phyloP scores from a whole-genome alignment of 2,329 filamentous ascomycete species.

The Colletotrichum orbiculare region DNA sequence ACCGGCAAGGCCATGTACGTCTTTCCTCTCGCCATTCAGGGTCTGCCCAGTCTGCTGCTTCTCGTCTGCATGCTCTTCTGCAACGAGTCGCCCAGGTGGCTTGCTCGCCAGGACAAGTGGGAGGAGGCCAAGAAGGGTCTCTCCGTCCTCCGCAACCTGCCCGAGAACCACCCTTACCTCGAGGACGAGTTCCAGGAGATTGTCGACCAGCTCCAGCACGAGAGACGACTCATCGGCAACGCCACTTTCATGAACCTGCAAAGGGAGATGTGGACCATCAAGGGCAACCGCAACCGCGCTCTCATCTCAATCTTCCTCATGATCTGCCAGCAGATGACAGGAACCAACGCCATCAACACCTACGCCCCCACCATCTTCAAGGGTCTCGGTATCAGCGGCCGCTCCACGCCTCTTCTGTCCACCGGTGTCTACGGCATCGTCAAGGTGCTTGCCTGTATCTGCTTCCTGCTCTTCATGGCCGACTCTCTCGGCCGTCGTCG shows the following conservation, averaged over 20 bases:
- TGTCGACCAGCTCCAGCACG: constrained; percentile 64
- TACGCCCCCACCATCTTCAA: constrained; percentile 49
- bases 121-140: constrained; percentile 69
- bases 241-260: constrained; percentile 63
- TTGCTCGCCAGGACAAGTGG: constrained; percentile 73
- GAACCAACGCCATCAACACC: constrained; percentile 53
- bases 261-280: constrained; percentile 68
- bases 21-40: constrained; percentile 71
- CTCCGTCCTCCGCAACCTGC: constrained; percentile 65
- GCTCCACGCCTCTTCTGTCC: constrained; percentile 65
- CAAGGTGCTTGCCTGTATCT: constrained; percentile 67
- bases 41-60: constrained; percentile 69
- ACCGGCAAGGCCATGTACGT: constrained; percentile 37
- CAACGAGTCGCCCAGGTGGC: constrained; percentile 73
- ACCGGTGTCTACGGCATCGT: constrained; percentile 73
- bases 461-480: constrained; percentile 69
- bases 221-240: constrained; percentile 61
- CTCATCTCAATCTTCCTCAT: constrained; percentile 65
- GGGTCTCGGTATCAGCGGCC: constrained; percentile 54
- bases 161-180: constrained; percentile 63
- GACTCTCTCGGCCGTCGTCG: constrained; percentile 70
- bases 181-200: constrained; percentile 67
- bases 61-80: constrained; percentile 70
- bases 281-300: constrained; percentile 67
- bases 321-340: constrained; percentile 76